phyloP scores from a whole-genome alignment of 225 moss, liverwort and hornwort genomes.

The Pseudoscleropodium purum region DNA sequence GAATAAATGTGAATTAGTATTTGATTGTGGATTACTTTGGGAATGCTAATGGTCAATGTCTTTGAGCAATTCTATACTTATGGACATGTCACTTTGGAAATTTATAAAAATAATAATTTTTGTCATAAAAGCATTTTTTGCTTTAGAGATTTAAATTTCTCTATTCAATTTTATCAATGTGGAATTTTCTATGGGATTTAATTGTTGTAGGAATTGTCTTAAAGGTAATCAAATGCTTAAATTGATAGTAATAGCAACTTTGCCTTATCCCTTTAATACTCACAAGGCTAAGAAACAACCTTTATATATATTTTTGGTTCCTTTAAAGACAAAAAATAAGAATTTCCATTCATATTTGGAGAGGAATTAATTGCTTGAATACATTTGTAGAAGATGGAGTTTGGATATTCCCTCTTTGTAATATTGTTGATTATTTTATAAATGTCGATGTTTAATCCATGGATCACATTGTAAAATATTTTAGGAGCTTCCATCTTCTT shows the following conservation, averaged over 20 bases:
- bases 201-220: background rate
- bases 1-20: background rate
- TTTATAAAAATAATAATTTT: background rate
- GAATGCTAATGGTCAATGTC: background rate
- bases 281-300: fast-evolving
- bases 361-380: too few species aligned
- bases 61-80: background rate
- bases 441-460: background rate
- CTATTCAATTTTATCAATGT: background rate
- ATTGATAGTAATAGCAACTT: background rate
- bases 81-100: background rate
- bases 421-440: background rate
- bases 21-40: too few species aligned
- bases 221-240: background rate
- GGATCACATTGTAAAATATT: background rate
- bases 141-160: fast-evolving
- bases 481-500: background rate
- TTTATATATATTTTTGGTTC: fast-evolving
- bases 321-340: background rate
- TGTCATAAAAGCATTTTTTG: background rate
- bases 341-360: background rate
- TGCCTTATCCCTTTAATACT: background rate
- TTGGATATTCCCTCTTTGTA: background rate
- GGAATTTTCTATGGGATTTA: background rate
- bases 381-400: background rate